Evolutionary conservation across 805 yeast species (phyloP).

Genomic region (Yamadazyma laniorum): DNA sequence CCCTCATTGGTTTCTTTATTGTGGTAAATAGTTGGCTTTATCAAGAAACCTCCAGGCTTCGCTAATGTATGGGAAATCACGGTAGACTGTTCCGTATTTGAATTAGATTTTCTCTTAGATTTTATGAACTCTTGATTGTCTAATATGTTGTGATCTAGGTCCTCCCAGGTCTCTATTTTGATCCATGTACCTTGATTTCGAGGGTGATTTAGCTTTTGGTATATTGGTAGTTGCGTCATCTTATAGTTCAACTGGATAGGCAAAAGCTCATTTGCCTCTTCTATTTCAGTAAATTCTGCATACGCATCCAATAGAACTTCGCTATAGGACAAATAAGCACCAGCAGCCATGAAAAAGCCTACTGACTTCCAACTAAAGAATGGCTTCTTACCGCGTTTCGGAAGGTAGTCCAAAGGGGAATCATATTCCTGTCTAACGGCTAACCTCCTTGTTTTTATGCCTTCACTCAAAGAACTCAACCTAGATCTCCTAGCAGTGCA

Average conservation of each 20-base stretch:
- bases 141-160: slow-evolving; percentile 36
- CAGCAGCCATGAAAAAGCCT: slow-evolving; percentile 19
- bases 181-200: slow-evolving; percentile 49
- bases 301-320: slow-evolving; percentile 26
- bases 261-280: slow-evolving; percentile 22
- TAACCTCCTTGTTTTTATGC: slow-evolving; percentile 8
- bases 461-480: not conserved
- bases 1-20: slow-evolving; percentile 56
- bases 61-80: slow-evolving; percentile 48
- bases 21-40: slow-evolving; percentile 68
- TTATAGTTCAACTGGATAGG: slow-evolving; percentile 46
- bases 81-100: slow-evolving; percentile 15
- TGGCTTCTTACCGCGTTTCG: slow-evolving; percentile 17
- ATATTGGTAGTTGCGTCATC: slow-evolving; percentile 49
- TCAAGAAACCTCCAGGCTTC: slow-evolving; percentile 76
- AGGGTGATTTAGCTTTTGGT: slow-evolving; percentile 44
- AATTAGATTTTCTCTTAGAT: slow-evolving; percentile 2
- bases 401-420: slow-evolving; percentile 32
- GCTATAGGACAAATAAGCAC: slow-evolving; percentile 25
- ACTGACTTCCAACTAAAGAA: slow-evolving; percentile 32
- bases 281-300: slow-evolving; percentile 21
- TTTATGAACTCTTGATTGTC: slow-evolving; percentile 20
- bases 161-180: slow-evolving; percentile 44
- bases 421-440: slow-evolving; percentile 29
- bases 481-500: no score